These are phyloP conservation scores for Cetradonia linearis DNA, from an alignment of 495 filamentous ascomycete genomes.

Conservation along the genomic window DNA sequence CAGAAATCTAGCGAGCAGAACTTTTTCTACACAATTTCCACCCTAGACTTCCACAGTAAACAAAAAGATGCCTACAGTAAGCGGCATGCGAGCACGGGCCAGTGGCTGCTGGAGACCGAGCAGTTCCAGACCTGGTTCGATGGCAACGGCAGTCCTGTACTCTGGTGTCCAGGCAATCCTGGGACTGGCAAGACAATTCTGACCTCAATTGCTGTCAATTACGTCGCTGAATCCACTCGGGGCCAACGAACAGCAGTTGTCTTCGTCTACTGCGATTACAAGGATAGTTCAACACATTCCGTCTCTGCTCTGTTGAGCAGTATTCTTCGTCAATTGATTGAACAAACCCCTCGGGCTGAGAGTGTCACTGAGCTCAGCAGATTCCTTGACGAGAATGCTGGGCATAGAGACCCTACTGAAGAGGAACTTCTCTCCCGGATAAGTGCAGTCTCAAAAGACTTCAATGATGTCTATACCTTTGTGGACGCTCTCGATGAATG, in stretches of 20 bases:
- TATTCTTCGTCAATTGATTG: slow-evolving; percentile 11
- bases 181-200: slow-evolving; percentile 12
- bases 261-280: slow-evolving; percentile 14
- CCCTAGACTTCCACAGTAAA: slow-evolving; percentile 11
- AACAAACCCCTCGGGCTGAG: background rate
- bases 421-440: slow-evolving; percentile 1
- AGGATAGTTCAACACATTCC: background rate
- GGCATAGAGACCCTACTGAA: slow-evolving; percentile 7
- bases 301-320: slow-evolving; percentile 7
- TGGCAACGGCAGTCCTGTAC: background rate
- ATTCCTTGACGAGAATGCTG: background rate
- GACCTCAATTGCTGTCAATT: slow-evolving; percentile 14
- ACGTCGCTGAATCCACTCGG: background rate
- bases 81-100: slow-evolving; percentile 6
- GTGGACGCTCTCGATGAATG: slow-evolving; percentile 28
- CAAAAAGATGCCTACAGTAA: slow-evolving; percentile 15
- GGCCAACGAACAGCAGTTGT: background rate
- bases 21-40: slow-evolving; percentile 1
- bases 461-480: slow-evolving; percentile 4
- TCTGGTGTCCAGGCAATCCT: slow-evolving; percentile 11
- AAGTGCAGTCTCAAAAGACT: background rate
- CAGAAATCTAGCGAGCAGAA: background rate
- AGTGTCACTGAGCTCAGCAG: background rate
- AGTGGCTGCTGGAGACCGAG: slow-evolving; percentile 11
- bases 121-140: slow-evolving; percentile 4